A percentile compares a stretch with the other conserved stretches of the same genome.
These are phyloP conservation scores for Clausena lansium DNA, from an alignment of 345 rosid genomes.

Conservation along the genomic window DNA sequence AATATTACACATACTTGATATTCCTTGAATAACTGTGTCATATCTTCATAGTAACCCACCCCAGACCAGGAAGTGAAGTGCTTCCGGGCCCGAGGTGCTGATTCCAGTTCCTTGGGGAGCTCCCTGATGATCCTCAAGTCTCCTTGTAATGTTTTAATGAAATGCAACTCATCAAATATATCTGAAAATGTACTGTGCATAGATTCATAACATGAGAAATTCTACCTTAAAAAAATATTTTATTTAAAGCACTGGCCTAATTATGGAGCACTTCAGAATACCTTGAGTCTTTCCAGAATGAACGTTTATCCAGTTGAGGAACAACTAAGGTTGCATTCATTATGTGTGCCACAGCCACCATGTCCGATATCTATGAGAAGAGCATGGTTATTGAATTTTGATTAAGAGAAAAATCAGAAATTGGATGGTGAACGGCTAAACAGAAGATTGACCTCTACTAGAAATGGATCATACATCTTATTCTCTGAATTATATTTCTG, in stretches of 20 bases:
- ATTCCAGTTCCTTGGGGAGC: slow-evolving; percentile 72
- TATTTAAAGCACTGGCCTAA: not conserved
- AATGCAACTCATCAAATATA: slow-evolving; percentile 73
- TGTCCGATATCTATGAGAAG: slow-evolving; percentile 71
- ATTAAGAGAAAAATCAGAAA: not conserved
- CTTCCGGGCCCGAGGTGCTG: slow-evolving; percentile 77
- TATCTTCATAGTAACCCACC: slow-evolving; percentile 78
- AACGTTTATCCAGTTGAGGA: slow-evolving; percentile 83
- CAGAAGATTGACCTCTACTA: not conserved
- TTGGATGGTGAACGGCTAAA: not conserved
- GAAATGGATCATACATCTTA: not conserved
- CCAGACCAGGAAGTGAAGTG: slow-evolving; percentile 88
- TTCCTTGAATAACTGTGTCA: slow-evolving; percentile 69
- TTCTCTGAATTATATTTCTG: not conserved
- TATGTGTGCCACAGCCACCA: slow-evolving; percentile 86
- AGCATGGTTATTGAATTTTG: slow-evolving; percentile 12
- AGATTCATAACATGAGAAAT: slow-evolving; percentile 19
- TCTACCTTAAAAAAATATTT: not conserved
- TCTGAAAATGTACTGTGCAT: slow-evolving; percentile 68
- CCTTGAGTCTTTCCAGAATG: slow-evolving; percentile 98
- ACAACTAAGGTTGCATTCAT: slow-evolving; percentile 92
- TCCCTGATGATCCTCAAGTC: slow-evolving; percentile 70
- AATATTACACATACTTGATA: slow-evolving; percentile 40
- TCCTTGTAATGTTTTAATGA: slow-evolving; percentile 54
- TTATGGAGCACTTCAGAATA: slow-evolving; percentile 16